Conservation (phyloP, 306 rosid genomes). For the Malus sieversii region DNA sequence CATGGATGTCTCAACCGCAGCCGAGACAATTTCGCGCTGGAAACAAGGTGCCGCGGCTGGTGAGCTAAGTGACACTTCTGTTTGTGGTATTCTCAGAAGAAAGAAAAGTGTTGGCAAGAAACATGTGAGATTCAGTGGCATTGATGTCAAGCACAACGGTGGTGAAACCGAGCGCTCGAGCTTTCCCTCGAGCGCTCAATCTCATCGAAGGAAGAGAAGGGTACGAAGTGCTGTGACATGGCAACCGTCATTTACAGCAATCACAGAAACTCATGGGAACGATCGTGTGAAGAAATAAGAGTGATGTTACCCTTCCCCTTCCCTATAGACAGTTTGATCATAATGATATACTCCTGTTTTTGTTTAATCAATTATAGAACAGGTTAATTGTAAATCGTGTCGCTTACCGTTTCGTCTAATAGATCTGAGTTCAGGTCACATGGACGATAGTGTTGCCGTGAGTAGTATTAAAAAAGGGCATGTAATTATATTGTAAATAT, state of each 20-base stretch:
- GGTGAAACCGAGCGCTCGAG: background rate
- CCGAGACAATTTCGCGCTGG: background rate
- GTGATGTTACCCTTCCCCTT: background rate
- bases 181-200: background rate
- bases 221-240: background rate
- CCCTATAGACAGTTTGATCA: no score
- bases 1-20: background rate
- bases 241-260: constrained; percentile 17
- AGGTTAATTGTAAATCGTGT: background rate
- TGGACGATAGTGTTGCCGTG: no score
- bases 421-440: no score
- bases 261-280: constrained; percentile 1
- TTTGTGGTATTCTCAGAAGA: background rate
- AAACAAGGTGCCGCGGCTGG: background rate
- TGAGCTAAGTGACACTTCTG: background rate
- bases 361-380: background rate
- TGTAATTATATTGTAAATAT: no score
- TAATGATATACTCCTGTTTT: background rate
- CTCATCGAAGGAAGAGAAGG: constrained; percentile 1
- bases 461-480: no score
- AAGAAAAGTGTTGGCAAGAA: constrained; percentile 1
- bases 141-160: constrained; percentile 4
- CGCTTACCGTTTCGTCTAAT: no score
- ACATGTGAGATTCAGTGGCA: constrained; percentile 10
- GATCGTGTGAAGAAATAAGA: background rate